Conservation (phyloP, 148 eudicot species). For the Pouteria glomerata region DNA sequence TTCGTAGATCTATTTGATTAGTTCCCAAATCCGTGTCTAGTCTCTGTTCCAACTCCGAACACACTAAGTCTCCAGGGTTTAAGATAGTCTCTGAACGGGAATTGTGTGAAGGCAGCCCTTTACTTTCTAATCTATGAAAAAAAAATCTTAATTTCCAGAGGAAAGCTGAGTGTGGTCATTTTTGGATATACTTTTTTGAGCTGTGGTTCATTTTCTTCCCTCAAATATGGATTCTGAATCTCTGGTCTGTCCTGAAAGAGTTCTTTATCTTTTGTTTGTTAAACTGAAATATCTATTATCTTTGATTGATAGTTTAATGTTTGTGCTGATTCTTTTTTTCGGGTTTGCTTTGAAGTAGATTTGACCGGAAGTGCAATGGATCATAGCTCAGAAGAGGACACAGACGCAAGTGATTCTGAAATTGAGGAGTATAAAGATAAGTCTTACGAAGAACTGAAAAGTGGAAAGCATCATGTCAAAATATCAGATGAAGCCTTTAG, state of each 20-base stretch:
- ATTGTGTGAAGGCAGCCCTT: neutral
- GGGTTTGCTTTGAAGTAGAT: neutral
- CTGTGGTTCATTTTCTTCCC: neutral
- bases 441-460: constrained; percentile 58
- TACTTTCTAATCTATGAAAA: neutral
- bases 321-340: neutral
- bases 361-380: constrained; percentile 33
- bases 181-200: neutral
- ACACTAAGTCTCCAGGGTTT: neutral
- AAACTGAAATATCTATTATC: neutral
- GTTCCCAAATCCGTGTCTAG: neutral
- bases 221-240: neutral
- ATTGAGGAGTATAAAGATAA: constrained; percentile 64
- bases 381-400: constrained; percentile 63
- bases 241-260: neutral
- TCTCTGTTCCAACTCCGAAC: neutral
- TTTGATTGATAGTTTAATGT: neutral
- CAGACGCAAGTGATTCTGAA: constrained; percentile 76
- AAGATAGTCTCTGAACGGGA: no score
- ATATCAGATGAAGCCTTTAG: constrained; percentile 50
- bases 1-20: no score
- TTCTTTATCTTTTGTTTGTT: neutral
- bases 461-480: constrained; percentile 48
- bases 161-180: no score
- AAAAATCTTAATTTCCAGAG: no score